Percentiles rank a stretch among this genome's conserved stretches.
phyloP scores from a whole-genome alignment of 208 protist genomes.

The Borovskyia barvae region DNA sequence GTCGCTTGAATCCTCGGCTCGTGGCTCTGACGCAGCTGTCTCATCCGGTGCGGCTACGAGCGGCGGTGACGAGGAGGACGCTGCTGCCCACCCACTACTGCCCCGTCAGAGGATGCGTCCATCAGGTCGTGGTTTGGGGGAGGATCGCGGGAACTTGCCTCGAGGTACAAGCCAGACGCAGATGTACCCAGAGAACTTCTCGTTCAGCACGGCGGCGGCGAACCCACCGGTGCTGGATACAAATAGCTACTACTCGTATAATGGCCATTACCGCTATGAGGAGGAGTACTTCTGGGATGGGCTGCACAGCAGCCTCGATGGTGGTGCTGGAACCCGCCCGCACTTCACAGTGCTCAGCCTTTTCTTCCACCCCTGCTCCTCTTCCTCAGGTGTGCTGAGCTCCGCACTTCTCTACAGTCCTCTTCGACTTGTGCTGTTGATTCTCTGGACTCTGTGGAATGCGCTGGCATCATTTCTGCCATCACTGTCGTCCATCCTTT shows the following conservation, averaged over 20 bases:
- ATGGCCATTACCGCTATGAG: slow-evolving; percentile 10
- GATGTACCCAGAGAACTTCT: background rate
- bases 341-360: slow-evolving; percentile 16
- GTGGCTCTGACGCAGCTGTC: slow-evolving; percentile 12
- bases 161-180: background rate
- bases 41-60: background rate
- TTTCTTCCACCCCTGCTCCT: slow-evolving; percentile 30
- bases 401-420: slow-evolving; percentile 10
- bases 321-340: background rate
- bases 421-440: slow-evolving; percentile 12
- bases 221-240: background rate
- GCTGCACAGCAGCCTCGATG: slow-evolving; percentile 8
- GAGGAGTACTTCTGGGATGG: slow-evolving; percentile 15
- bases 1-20: slow-evolving; percentile 18
- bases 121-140: too few species aligned
- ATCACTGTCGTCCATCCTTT: background rate
- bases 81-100: slow-evolving; percentile 21
- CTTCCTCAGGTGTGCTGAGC: slow-evolving; percentile 1
- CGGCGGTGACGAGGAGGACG: background rate
- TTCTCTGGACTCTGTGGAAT: slow-evolving; percentile 31
- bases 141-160: too few species aligned
- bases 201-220: background rate
- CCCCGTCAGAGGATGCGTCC: too few species aligned
- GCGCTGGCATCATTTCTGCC: slow-evolving; percentile 4
- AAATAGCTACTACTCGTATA: background rate